Evolutionary conservation across 2,329 filamentous ascomycete genomes (phyloP), one percentile per base, ranked within the genome.

Genomic region (Emmonsiellopsis sp.): DNA sequence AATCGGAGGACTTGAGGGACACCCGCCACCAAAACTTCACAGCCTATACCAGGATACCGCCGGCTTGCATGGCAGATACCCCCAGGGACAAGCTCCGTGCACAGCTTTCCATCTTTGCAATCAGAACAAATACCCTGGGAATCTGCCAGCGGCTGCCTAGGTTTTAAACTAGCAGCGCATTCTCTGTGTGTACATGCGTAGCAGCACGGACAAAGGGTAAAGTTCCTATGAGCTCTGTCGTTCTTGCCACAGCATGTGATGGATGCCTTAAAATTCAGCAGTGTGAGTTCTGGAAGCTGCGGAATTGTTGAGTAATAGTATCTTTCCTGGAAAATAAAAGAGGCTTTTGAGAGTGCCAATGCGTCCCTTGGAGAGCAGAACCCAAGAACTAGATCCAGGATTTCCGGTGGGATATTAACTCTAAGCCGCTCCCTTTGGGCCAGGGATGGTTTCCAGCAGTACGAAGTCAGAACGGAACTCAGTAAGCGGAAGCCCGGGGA

Each of bases 401-500:
- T 47, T 53, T 56, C 54, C 14, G 54, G n/a, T 6, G 56, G 51
- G 13, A 57, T 21, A 34, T 21, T 32, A 33, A 52, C 42, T 39
- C 53, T 39, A 53, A 56, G 59, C 9, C 37, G 54, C 49, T 65
- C 63, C 42, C 53, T 59, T 40, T 55, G 5, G 10, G 42, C 42
- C 2, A 21, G 42, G n/a, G 51, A 42, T 46, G 52, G 54, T 47
- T 57, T 61, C 61, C 62, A 63, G 50, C 61, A 58, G 13, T 53
- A 36, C 3, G 62, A 63, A 5, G 61, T 56, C 27, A 65, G 37
- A 48, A 65, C 45, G 10, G 53, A 55, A 40, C 46, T 40, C 14
- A 67, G 55, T 33, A 53, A 51, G 34, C 57, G 62, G 50, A 65
- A 64, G 2, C 61, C 60, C 43, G 60, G 59, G 7, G 62, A 64